Evolutionary conservation across 2,329 filamentous ascomycete species (phyloP).

Genomic region (Sporothrix globosa): DNA sequence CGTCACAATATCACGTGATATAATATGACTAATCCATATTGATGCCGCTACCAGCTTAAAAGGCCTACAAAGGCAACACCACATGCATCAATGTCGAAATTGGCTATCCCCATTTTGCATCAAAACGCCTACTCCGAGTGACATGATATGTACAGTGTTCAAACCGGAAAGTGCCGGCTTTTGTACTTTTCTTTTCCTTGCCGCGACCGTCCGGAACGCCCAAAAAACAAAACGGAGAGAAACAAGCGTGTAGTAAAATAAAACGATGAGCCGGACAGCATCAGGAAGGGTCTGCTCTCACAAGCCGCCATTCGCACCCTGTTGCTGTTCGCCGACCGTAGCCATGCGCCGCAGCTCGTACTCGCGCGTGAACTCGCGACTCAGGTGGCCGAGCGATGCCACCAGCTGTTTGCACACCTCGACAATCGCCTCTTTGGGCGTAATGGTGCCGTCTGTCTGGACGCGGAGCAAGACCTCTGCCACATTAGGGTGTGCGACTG

Average conservation of each 20-base stretch:
- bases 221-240: background rate
- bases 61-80: background rate
- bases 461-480: conserved; percentile 72
- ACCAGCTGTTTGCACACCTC: conserved; percentile 82
- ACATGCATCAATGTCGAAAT: background rate
- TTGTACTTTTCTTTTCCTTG: conserved; percentile 13
- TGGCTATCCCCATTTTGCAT: background rate
- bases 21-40: background rate
- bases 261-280: background rate
- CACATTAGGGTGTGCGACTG: conserved; percentile 63
- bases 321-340: conserved; percentile 62
- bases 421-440: conserved; percentile 85
- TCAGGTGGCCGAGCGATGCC: conserved; percentile 75
- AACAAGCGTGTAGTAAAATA: background rate
- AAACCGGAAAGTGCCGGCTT: background rate
- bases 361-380: conserved; percentile 89
- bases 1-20: background rate
- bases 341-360: conserved; percentile 88
- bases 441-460: conserved; percentile 86
- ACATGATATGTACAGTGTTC: background rate
- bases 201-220: conserved; percentile 16
- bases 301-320: conserved; percentile 38
- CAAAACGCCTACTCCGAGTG: background rate
- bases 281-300: background rate
- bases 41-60: background rate